Conservation (phyloP, 345 rosid species). For the Balakata baccata region DNA sequence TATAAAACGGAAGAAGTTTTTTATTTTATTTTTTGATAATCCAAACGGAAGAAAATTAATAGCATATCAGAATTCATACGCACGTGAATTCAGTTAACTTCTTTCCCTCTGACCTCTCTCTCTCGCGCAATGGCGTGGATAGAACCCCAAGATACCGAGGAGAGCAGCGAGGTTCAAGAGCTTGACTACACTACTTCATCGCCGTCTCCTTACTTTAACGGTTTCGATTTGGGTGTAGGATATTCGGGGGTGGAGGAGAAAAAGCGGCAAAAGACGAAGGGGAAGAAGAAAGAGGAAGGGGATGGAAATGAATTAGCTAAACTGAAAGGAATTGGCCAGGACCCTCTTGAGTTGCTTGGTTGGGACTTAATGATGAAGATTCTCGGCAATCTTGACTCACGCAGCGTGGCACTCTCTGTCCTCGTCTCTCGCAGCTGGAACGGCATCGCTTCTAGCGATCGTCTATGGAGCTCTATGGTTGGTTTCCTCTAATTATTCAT, state of each 20-base stretch:
- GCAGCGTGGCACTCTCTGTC: slow-evolving; percentile 59
- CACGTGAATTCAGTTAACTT: too few relatives aligned
- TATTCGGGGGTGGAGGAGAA: not conserved
- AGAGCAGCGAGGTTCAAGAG: not conserved
- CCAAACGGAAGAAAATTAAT: too few relatives aligned
- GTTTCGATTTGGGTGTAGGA: not conserved
- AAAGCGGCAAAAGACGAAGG: too few relatives aligned
- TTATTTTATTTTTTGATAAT: too few relatives aligned
- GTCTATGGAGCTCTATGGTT: slow-evolving; percentile 54
- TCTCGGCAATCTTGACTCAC: slow-evolving; percentile 52
- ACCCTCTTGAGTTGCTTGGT: slow-evolving; percentile 55
- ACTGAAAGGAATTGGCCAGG: slow-evolving; percentile 8
- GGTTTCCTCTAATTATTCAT: not conserved
- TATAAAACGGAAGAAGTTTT: too few relatives aligned
- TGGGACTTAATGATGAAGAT: slow-evolving; percentile 51
- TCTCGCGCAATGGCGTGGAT: slow-evolving; percentile 3
- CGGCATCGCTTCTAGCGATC: slow-evolving; percentile 48
- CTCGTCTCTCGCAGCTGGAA: slow-evolving; percentile 56
- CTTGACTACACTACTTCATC: not conserved
- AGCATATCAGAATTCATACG: too few relatives aligned
- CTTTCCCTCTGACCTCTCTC: not conserved
- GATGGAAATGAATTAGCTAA: slow-evolving; percentile 11
- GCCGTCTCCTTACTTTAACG: not conserved
- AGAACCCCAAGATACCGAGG: not conserved
- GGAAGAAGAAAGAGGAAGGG: slow-evolving; percentile 7